Evolutionary conservation across 805 yeast species (phyloP), one percentile per base, ranked within the genome.

Genomic region (Myxozyma sirexii): DNA sequence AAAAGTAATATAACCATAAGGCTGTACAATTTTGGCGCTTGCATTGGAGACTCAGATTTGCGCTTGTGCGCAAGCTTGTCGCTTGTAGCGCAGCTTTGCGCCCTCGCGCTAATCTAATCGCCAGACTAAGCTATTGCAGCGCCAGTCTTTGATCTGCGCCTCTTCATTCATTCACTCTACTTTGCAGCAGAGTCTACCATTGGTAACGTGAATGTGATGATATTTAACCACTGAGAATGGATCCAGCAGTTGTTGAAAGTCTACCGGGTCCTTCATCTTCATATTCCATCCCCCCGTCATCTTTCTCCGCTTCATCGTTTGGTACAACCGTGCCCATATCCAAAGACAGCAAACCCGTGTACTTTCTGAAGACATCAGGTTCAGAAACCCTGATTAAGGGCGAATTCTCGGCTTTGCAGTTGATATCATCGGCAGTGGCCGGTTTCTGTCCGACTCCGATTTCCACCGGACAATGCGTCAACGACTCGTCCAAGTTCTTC

Each of bases 371-470:
- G 24, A 39, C 45, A 2, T 29, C 55, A 17, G 19, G 51, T 12
- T 38, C 54, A 15, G 27, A 54, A 19, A 23, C 17, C 1, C 33
- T 58, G n/a, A n/a, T 58, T 6, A 26, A 47, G 8, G 62, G 62
- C 23, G 62, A 58, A 46, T 49, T 24, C 39, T 33, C 31, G 13
- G 54, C 62, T 12, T 37, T 58, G 8, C n/a, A 48, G n/a, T n/a
- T 48, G n/a, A 58, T 58, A 13, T 48, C 54, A 6, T 3, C 13
- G n/a, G 46, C 52, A 7, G 45, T 58, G 1, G 59, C 62, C 12
- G 54, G 55, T 6, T 52, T 58, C 38, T 54, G 62, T 47, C 62
- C 62, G 8, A 13, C 1, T 31, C 58, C 62, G 13, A 33, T 58
- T 3, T 38, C 55, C 19, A 27, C 15, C 3, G 62, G 62, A 13